Base-by-base conservation (phyloP, 257 asterid species). In the Solanum acaule region DNA sequence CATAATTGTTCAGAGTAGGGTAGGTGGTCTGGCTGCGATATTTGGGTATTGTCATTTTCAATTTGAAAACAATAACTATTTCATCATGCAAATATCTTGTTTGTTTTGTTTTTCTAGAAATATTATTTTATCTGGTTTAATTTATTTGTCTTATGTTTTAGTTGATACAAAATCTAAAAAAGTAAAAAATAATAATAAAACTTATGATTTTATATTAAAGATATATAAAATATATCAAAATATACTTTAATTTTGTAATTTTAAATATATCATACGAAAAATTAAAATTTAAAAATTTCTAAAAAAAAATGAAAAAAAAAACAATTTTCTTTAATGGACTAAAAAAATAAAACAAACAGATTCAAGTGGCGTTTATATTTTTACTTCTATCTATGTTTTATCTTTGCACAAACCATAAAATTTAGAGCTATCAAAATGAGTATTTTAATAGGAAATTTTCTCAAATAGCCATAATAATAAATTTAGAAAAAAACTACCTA, bases 211-310 rank as follows among this genome's bases (percentile, higher is more conserved):
- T 68, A 68, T 2, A 27, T 1, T 68, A 27, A 68, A 68, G 2
- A 6, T 27, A 6, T 1, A 2, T 13, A 6, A 68, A 68, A 13
- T 68, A 5, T n/a, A 27, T 14, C 3, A 13, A 67, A 25, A 65
- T 67, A 1, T 5, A 11, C 2, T 67, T 65, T 65, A 11, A 65
- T 65, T 1, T 12, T 2, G 0, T 6, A 5, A 27, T 65, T 0
- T 25, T 25, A 65, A 68, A 27, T 3, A 68, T 68, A 7, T 25
- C 4, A 3, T 3, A 1, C n/a, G 29, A 10, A n/a, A 65, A 65
- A n/a, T 10, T 65, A n/a, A 4, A 65, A 65, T 0, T 65, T 10
- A n/a, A 65, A 25, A 23, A n/a, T 65, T 65, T 3, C 31, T 25
- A n/a, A 23, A 63, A 23, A 23, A 63, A 23, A 8, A 10, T 42